Percentiles rank a stretch among this genome's conserved stretches.
Evolutionary conservation across 768 basidiomycete genomes (phyloP).

Genomic region (Austroboletus festivus): DNA sequence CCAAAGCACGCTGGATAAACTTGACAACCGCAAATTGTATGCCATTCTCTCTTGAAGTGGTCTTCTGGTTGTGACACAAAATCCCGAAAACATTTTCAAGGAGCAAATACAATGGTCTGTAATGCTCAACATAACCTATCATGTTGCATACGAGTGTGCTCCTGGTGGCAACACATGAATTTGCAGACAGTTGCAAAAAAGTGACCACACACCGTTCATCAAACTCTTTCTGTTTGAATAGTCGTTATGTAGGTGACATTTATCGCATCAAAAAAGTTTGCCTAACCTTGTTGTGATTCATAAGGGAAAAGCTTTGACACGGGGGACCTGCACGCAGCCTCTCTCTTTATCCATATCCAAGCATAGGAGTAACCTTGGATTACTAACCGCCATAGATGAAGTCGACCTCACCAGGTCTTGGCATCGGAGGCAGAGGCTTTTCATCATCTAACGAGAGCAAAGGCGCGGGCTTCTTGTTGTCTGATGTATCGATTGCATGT

Average conservation of each 20-base stretch:
- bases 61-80: conserved; percentile 46
- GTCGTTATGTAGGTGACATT: conserved; percentile 1
- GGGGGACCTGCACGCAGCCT: conserved; percentile 53
- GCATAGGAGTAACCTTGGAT: not conserved
- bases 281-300: conserved; percentile 59
- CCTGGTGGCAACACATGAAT: conserved; percentile 32
- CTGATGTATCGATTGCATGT: conserved; percentile 49
- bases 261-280: not conserved
- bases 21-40: conserved; percentile 63
- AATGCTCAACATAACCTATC: conserved; percentile 67
- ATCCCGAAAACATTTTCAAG: conserved; percentile 74
- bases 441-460: conserved; percentile 42
- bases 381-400: conserved; percentile 70
- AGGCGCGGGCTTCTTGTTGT: conserved; percentile 39
- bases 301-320: conserved; percentile 68
- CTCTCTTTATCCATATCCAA: not conserved
- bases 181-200: not conserved
- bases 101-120: conserved; percentile 59
- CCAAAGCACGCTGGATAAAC: conserved; percentile 56
- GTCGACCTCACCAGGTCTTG: conserved; percentile 57
- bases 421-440: conserved; percentile 44
- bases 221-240: conserved; percentile 43
- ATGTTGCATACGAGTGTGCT: conserved; percentile 66
- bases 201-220: conserved; percentile 49
- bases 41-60: conserved; percentile 32